phyloP scores from a whole-genome alignment of 176 grass and related monocot species.

The Aegilops speltoides region DNA sequence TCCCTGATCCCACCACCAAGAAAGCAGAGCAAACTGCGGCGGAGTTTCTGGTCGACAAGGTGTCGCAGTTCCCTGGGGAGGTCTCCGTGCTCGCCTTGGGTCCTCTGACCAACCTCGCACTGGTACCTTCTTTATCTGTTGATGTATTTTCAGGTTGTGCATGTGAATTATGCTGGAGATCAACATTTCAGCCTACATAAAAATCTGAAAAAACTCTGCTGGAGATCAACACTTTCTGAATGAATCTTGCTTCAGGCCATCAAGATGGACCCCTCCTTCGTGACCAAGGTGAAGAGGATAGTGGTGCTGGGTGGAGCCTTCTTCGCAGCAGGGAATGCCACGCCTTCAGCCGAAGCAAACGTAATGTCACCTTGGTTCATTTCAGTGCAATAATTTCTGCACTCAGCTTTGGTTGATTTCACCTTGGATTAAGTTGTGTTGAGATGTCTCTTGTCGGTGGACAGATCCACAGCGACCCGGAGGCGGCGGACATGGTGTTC shows the following conservation, averaged over 20 bases:
- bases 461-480: constrained; percentile 80
- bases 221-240: neutral
- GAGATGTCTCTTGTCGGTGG: no score
- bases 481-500: constrained; percentile 88
- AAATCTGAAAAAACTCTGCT: no score
- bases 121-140: constrained; percentile 35
- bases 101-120: constrained; percentile 79
- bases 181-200: neutral
- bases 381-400: neutral
- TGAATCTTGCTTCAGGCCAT: constrained; percentile 46
- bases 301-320: constrained; percentile 54
- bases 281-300: constrained; percentile 77
- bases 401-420: neutral
- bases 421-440: neutral
- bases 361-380: constrained; percentile 27
- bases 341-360: constrained; percentile 93
- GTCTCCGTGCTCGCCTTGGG: constrained; percentile 78
- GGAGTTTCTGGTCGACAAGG: constrained; percentile 71
- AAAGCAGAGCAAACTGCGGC: constrained; percentile 61
- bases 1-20: constrained; percentile 50
- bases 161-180: neutral
- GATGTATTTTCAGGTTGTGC: neutral
- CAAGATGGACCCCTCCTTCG: constrained; percentile 69
- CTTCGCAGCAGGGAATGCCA: constrained; percentile 59
- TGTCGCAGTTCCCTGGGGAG: constrained; percentile 69